Conservation (phyloP, 192 early-diverging fungal species). For the Entomortierella parvispora region DNA sequence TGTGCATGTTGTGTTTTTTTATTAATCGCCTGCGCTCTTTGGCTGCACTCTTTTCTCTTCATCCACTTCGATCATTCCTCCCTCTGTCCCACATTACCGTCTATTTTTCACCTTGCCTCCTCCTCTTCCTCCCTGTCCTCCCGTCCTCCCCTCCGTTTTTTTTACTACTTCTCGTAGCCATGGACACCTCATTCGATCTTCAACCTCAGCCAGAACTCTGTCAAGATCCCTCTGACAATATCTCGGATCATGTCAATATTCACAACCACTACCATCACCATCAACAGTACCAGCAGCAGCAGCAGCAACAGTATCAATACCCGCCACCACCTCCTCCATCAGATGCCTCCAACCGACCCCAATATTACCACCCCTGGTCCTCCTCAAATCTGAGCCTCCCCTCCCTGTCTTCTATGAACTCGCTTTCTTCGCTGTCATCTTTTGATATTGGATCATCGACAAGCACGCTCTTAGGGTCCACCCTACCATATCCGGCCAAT, state of each 20-base stretch:
- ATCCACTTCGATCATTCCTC: neutral
- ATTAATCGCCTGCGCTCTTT: too few species aligned
- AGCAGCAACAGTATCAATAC: neutral
- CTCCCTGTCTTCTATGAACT: too few species aligned
- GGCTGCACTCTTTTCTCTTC: neutral
- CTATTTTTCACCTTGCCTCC: neutral
- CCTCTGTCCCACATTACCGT: neutral
- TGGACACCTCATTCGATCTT: neutral
- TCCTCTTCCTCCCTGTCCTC: neutral
- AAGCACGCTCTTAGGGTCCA: too few species aligned
- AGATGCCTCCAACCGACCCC: too few species aligned
- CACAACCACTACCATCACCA: neutral
- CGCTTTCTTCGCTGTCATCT: too few species aligned
- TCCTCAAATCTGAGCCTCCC: too few species aligned
- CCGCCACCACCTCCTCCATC: neutral
- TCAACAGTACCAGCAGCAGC: neutral
- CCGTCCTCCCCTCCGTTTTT: neutral
- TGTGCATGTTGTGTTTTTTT: too few species aligned
- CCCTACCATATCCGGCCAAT: neutral
- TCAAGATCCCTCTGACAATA: neutral
- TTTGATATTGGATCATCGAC: too few species aligned
- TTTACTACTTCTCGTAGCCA: neutral
- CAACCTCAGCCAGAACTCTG: neutral
- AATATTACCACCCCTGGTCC: too few species aligned
- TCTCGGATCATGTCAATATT: neutral